Base-by-base conservation (phyloP, 108 stramenopile genomes). In the Nitzschia inconspicua region DNA sequence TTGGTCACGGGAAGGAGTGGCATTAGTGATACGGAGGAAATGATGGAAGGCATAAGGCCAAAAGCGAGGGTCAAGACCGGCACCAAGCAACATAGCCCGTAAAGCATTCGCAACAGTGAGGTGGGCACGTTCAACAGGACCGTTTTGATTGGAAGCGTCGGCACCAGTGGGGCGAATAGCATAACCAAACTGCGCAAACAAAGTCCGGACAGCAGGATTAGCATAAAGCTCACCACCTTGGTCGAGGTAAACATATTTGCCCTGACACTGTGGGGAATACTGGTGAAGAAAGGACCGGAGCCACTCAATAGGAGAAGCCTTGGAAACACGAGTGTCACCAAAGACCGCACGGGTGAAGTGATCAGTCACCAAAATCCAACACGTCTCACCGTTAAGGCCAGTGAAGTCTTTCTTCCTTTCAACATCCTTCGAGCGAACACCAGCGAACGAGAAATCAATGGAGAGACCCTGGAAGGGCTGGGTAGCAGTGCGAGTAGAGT, bases 301-400 rank as follows among this genome's bases (percentile, higher is more conserved):
- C n/a, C n/a, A n/a, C n/a, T n/a, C n/a, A n/a, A n/a, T n/a, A n/a
- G n/a, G n/a, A n/a, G n/a, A n/a, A n/a, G n/a, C n/a, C n/a, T n/a
- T n/a, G n/a, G n/a, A n/a, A n/a, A n/a, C n/a, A n/a, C n/a, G n/a
- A n/a, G n/a, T n/a, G n/a, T n/a, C n/a, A n/a, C n/a, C n/a, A n/a
- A n/a, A n/a, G n/a, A n/a, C n/a, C n/a, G n/a, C n/a, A 13, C 59
- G 6, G 13, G 67, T 44, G 39, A 36, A 60, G 67, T 68, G 67
- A 37, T 68, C 59, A 16, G 28, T 30, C 16, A 68, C 22, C 13
- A 68, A 30, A 23, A 60, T 60, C 58, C 48, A 68, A 18, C 46
- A 46, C 10, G 64, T 65, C 25, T 65, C 64, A 14, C 64, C 64
- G 55, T 65, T 54, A 13, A 65, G 20, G 7, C 67, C 67, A 18